phyloP scores from a whole-genome alignment of 2,329 filamentous ascomycete genomes.

The Aspergillus sp. region DNA sequence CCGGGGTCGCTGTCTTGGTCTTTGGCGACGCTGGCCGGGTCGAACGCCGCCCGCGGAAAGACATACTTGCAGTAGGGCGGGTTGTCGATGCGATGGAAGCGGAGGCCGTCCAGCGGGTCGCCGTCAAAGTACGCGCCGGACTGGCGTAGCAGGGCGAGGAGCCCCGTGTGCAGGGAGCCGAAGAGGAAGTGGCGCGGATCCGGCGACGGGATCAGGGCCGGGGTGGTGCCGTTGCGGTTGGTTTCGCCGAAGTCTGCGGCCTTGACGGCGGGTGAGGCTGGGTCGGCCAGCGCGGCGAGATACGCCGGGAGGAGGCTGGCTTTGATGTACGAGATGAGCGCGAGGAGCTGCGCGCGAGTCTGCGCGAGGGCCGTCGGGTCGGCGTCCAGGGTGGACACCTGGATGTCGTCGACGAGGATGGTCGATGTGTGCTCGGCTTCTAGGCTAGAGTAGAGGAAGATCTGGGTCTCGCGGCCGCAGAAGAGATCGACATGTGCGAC shows the following conservation, averaged over 20 bases:
- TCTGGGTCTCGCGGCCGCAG: slow-evolving; percentile 40
- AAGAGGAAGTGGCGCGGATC: slow-evolving; percentile 34
- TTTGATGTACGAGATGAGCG: not conserved
- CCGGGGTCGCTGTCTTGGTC: not conserved
- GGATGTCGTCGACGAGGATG: not conserved
- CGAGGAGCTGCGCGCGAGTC: slow-evolving; percentile 3
- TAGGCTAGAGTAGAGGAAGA: slow-evolving; percentile 42
- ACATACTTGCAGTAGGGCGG: slow-evolving; percentile 38
- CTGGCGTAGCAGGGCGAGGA: slow-evolving; percentile 27
- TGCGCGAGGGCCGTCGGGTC: slow-evolving; percentile 12
- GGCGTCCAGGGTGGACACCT: not conserved
- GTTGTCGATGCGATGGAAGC: slow-evolving; percentile 28
- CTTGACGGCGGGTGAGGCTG: not conserved
- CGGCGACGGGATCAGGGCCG: slow-evolving; percentile 23
- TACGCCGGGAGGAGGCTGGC: slow-evolving; percentile 19
- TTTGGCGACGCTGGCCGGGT: not conserved
- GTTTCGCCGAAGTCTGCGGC: slow-evolving; percentile 1
- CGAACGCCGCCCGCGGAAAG: slow-evolving; percentile 20
- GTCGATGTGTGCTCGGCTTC: slow-evolving; percentile 23
- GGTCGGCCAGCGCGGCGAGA: slow-evolving; percentile 14
- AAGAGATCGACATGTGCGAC: slow-evolving; percentile 41
- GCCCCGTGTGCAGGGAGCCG: slow-evolving; percentile 35
- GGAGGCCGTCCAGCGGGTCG: slow-evolving; percentile 18
- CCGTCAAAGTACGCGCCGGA: slow-evolving; percentile 16
- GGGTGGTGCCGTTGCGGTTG: slow-evolving; percentile 9